Evolutionary conservation across 108 stramenopile species (phyloP).

Genomic region (Pseudonitzschia multistriata): DNA sequence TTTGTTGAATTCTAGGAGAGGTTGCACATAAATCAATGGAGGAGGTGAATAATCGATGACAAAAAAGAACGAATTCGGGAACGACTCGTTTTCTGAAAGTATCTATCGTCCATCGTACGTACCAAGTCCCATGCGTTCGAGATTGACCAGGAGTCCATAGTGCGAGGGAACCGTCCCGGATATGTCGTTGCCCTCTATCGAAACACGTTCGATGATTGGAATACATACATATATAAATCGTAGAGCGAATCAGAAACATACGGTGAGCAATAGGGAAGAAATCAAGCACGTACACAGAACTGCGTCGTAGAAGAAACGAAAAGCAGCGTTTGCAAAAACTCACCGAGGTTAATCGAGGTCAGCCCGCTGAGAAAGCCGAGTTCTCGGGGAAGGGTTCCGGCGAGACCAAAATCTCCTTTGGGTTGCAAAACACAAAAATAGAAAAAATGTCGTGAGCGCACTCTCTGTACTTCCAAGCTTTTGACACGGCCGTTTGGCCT

Average conservation of each 20-base stretch:
- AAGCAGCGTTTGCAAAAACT: background rate
- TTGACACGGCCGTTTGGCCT: too few relatives aligned
- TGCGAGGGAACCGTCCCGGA: background rate
- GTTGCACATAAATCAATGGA: background rate
- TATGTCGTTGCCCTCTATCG: background rate
- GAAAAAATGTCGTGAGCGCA: too few relatives aligned
- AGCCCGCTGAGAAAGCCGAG: background rate
- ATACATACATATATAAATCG: too few relatives aligned
- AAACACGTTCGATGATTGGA: background rate
- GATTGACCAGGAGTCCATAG: background rate
- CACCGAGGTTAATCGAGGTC: conserved; percentile 4
- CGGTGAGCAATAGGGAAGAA: too few relatives aligned
- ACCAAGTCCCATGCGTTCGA: background rate
- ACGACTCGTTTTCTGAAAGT: background rate
- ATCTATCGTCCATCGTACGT: background rate
- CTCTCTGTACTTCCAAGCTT: too few relatives aligned
- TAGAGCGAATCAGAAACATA: background rate
- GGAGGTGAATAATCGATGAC: background rate
- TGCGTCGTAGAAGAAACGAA: background rate
- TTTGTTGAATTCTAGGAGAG: background rate
- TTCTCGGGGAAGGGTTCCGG: conserved; percentile 10
- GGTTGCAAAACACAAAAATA: background rate
- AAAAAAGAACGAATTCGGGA: too few relatives aligned
- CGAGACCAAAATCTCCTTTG: conserved; percentile 2
- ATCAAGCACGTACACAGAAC: background rate